Conservation (phyloP, 495 filamentous ascomycete species). For the Recurvomyces mirabilis region DNA sequence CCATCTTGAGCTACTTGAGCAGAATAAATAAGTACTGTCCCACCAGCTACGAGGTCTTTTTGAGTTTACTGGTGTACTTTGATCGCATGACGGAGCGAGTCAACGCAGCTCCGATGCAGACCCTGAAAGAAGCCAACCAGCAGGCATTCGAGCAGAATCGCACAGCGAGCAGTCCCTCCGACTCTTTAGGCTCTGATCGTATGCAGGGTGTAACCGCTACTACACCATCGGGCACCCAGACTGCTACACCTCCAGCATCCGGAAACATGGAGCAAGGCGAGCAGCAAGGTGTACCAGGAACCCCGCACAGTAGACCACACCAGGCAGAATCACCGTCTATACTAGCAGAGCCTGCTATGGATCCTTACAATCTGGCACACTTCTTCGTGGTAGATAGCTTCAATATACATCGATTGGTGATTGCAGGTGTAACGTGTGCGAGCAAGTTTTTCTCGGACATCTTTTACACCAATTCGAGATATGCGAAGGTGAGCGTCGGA, state of each 20-base stretch:
- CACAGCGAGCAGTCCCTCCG: conserved; percentile 17
- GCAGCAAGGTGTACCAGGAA: conserved; percentile 19
- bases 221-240: conserved; percentile 21
- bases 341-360: conserved; percentile 26
- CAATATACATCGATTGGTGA: conserved; percentile 95
- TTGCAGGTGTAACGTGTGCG: conserved; percentile 93
- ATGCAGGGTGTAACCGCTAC: conserved; percentile 19
- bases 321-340: conserved; percentile 22
- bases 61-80: conserved; percentile 93
- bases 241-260: conserved; percentile 33
- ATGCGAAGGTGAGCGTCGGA: conserved; percentile 92
- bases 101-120: conserved; percentile 54
- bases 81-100: conserved; percentile 97
- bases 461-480: conserved; percentile 98
- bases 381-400: conserved; percentile 99
- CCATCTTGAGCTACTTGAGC: conserved; percentile 88
- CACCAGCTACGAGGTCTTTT: conserved; percentile 95
- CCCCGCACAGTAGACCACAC: conserved; percentile 20
- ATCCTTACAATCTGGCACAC: conserved; percentile 53
- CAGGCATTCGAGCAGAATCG: conserved; percentile 22
- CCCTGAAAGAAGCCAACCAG: conserved; percentile 36
- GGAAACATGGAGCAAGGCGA: conserved; percentile 27
- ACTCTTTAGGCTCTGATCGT: conserved; percentile 20
- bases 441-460: conserved; percentile 99
- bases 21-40: conserved; percentile 99